Base-by-base conservation (phyloP, 345 rosid species). In the Linum usitatissimum region DNA sequence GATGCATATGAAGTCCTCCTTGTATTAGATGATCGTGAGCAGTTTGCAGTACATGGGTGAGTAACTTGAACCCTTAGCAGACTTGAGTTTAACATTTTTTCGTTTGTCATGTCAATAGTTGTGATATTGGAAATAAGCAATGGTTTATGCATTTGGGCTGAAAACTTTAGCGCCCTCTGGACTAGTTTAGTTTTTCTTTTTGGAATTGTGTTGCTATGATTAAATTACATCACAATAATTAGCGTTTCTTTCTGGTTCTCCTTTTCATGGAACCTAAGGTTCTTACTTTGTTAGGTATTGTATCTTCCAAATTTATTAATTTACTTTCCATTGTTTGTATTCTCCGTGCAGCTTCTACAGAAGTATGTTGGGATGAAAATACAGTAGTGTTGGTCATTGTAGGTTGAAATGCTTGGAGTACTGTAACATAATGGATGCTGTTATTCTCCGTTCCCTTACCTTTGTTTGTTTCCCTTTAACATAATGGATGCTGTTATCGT, bases 11-110 rank as follows among this genome's bases (percentile, higher is more conserved):
- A 85, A 71, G 86, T 89, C 45, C 69, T 85, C 59, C 70, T 90
- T 71, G 83, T 90, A 68, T 66, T 92, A 70, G 97, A 92, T 79
- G 91, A 87, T 61, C 74, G 90, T 53, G 95, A 90, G 81, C 87
- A 90, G 57, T 90, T 85, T 78, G 81, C 85, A 23, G 58, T 65
- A 65, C 84, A 70, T 36, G 85, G 97, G 95, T 90, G 59, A 64
- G 89, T 79, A 20, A 48, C 61, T 77, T 61, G 54, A 48, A 59
- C 28, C 65, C 55, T 15, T 45, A 60, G 48, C 53, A 55, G 69
- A 23, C n/a, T 66, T 10, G n/a, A 12, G 51, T 45, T 45, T 45
- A 45, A 40, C 51, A 3, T 34, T 4, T 34, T 34, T 1, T 34
- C 51, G 10, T 14, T 42, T 42, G 15, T 42, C 49, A 42, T 9